Evolutionary conservation across 2,329 filamentous ascomycete species (phyloP).

Genomic region (Rhytidhysteron rufulum): DNA sequence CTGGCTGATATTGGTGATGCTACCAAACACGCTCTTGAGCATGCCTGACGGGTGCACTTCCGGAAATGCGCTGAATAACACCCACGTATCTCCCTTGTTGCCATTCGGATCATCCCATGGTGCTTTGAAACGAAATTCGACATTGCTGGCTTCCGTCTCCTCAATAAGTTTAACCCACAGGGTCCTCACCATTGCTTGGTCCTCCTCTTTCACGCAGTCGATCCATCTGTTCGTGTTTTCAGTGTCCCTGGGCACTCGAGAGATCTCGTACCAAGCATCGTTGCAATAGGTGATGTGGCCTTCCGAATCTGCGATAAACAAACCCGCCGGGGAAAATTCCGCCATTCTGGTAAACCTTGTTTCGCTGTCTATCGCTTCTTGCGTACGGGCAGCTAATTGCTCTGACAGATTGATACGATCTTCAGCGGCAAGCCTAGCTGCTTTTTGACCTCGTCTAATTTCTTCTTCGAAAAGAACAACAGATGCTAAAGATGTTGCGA

Average conservation of each 20-base stretch:
- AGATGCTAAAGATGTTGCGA: constrained; percentile 75
- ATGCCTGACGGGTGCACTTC: constrained; percentile 62
- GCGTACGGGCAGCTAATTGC: constrained; percentile 62
- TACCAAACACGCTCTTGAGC: constrained; percentile 73
- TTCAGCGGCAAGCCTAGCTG: constrained; percentile 69
- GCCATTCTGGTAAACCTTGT: constrained; percentile 81
- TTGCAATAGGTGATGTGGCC: constrained; percentile 77
- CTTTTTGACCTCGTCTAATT: constrained; percentile 68
- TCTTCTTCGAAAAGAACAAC: constrained; percentile 82
- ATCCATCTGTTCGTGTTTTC: constrained; percentile 65
- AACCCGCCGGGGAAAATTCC: constrained; percentile 76
- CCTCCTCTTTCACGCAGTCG: constrained; percentile 65
- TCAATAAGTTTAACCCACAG: constrained; percentile 62
- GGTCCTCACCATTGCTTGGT: constrained; percentile 55
- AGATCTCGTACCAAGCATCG: constrained; percentile 69
- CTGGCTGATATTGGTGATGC: constrained; percentile 79
- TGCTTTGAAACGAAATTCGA: constrained; percentile 73
- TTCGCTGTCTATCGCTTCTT: constrained; percentile 60
- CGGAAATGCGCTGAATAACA: constrained; percentile 71
- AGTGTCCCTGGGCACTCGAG: constrained; percentile 59
- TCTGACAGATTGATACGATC: constrained; percentile 75
- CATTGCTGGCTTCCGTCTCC: constrained; percentile 61
- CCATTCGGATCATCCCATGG: constrained; percentile 59
- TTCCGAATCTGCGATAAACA: constrained; percentile 73
- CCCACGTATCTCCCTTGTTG: constrained; percentile 66